Base-by-base conservation (phyloP, 352 stramenopile species). In the Phytophthora ohioensis region DNA sequence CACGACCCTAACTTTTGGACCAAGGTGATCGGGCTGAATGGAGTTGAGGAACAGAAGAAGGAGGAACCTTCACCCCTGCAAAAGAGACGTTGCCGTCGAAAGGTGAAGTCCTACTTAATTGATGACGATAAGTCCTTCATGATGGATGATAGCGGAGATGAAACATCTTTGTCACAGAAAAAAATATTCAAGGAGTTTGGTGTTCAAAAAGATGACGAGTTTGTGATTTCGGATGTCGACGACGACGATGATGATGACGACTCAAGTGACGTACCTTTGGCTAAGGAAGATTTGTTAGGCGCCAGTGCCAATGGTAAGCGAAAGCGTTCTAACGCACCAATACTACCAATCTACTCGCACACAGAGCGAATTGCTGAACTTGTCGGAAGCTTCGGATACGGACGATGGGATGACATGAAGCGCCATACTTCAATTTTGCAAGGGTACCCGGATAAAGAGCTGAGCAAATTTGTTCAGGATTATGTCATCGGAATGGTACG, bases 1-100 rank as follows among this genome's bases (percentile, higher is more conserved):
- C 91, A 98, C 59, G 94, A 98, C 58, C 94, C 94, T 0, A 93
- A 98, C 56, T 98, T 98, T 64, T 98, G 94, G 94, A 97, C 87
- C 21, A 98, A 98, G 62, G 90, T 98, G 2, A 88, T 98, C 34
- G 94, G 94, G 0, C 67, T 98, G 8, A 89, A 97, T 54, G 85
- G 72, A 12, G 78, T 89, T 8, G 76, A 81, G 9, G 89, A 79
- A 9, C 86, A 87, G 27, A 91, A 93, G 47, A 73, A 76, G 12
- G 76, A 82, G 2, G 85, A 94, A 21, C 76, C 84, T 10, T 94
- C 86, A 4, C 88, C 88, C 8, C 65, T 95, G n/a, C 85, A 87
- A 67, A 94, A 91, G 55, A 80, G 82, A 8, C 83, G 83, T 0
- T 94, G 81, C 36, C 82, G 88, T 13, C 77, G 82, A 6, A 84